Evolutionary conservation across 2,329 filamentous ascomycete genomes (phyloP), one percentile per base, ranked within the genome.

Genomic region (Didymella pinodella): DNA sequence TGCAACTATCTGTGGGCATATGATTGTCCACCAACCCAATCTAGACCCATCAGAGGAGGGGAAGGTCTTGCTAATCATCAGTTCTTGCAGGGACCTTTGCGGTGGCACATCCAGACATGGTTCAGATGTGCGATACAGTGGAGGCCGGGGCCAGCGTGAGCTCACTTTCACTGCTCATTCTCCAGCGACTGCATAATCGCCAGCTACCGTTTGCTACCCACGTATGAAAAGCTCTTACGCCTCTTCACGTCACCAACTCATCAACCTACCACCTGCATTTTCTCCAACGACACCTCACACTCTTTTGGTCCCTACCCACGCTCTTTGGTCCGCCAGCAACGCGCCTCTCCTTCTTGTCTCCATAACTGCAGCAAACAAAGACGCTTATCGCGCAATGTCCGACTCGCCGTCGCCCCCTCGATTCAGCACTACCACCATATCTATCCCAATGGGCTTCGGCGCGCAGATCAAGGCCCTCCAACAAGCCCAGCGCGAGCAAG

Each of bases 361-460:
- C n/a, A 48, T 12, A 14, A 34, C 7, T 16, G n/a, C 20, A 2
- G 18, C 14, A 32, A 18, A 7, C 5, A 3, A 8, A 25, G 2
- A 14, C 1, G 8, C 7, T 7, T 12, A n/a, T 12, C 12, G 1
- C 20, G 41, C 41, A 38, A 57, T 57, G 47, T 51, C 54, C 43
- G 41, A 11, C 2, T 29, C 31, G 26, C 26, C 41, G n/a, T 18
- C 47, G n/a, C 32, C 47, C 4, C 26, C 48, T 10, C 12, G 29
- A 29, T 0, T 10, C 14, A 26, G 26, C 36, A 8, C 31, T 6
- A 18, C 53, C 31, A 43, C 53, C 36, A 40, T 40, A 12, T 26
- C 48, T 7, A 46, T 66, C 14, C 65, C 66, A 3, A 49, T 65
- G 53, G 62, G 66, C 14, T 69, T 68, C 40, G 50, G 55, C 38